Evolutionary conservation across 208 protist genomes (phyloP).

Genomic region (Trypanosoma congolense): DNA sequence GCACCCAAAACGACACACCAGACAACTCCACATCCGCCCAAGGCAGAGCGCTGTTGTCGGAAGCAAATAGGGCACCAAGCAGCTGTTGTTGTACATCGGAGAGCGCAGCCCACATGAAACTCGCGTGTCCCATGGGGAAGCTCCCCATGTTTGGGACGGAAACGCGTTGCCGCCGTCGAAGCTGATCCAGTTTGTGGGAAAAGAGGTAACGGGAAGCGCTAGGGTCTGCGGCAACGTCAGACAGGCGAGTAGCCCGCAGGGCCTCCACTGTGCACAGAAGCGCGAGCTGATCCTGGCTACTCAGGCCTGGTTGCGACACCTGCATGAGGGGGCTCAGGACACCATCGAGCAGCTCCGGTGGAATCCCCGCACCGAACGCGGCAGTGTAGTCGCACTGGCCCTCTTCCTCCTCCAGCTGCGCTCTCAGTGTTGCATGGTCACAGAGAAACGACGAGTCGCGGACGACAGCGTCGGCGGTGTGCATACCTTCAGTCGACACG

Average conservation of each 20-base stretch:
- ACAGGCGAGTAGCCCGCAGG: conserved; percentile 32
- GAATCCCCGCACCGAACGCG: conserved; percentile 6
- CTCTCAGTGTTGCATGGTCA: no score
- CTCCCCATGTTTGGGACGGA: conserved; percentile 1
- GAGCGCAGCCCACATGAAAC: conserved; percentile 26
- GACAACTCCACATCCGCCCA: conserved; percentile 63
- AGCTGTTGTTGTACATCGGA: conserved; percentile 19
- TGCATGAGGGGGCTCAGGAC: conserved; percentile 47
- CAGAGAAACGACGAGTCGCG: no score
- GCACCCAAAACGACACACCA: conserved; percentile 68
- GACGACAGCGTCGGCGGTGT: no score
- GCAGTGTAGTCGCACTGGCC: background rate
- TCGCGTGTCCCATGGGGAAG: conserved; percentile 33
- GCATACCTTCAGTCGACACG: background rate
- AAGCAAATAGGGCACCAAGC: conserved; percentile 9
- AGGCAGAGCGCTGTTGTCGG: conserved; percentile 14
- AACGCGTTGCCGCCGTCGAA: conserved; percentile 53
- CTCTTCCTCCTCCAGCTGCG: conserved; percentile 2
- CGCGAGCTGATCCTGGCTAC: conserved; percentile 45
- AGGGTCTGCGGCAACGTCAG: conserved; percentile 61
- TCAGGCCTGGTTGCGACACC: conserved; percentile 47
- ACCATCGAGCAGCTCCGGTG: conserved; percentile 25
- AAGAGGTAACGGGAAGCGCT: conserved; percentile 74
- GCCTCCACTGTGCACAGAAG: conserved; percentile 75
- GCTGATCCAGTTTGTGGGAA: conserved; percentile 45